Conservation (phyloP, 2,329 filamentous ascomycete genomes). For the Cercospora sesami region DNA sequence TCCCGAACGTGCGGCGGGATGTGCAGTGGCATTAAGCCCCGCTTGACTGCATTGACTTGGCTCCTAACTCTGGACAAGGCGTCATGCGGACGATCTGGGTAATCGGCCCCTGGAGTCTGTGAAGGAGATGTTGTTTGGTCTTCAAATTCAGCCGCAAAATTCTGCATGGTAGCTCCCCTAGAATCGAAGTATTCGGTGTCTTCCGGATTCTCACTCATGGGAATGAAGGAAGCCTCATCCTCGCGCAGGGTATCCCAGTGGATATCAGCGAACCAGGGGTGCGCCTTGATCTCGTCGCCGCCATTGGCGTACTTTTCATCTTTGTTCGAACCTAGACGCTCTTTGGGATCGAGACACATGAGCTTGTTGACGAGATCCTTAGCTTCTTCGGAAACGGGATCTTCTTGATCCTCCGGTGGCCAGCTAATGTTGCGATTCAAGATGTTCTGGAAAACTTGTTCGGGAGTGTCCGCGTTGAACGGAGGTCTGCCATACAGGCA, state of each 20-base stretch:
- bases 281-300: constrained; percentile 84
- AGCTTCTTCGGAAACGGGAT: constrained; percentile 75
- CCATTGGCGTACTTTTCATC: constrained; percentile 80
- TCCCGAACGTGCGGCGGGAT: constrained; percentile 97
- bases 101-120: constrained; percentile 69
- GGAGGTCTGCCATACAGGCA: constrained; percentile 91
- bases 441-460: constrained; percentile 96
- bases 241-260: constrained; percentile 91
- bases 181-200: constrained; percentile 98
- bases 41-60: constrained; percentile 81
- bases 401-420: constrained; percentile 78
- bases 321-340: constrained; percentile 81
- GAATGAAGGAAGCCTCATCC: constrained; percentile 94
- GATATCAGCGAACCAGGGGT: constrained; percentile 83
- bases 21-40: constrained; percentile 89
- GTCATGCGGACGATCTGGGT: constrained; percentile 88
- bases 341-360: constrained; percentile 77
- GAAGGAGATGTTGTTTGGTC: constrained; percentile 78
- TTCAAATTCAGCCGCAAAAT: constrained; percentile 91
- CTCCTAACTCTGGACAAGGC: constrained; percentile 85
- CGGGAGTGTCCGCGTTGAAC: constrained; percentile 86
- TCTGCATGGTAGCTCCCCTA: constrained; percentile 85
- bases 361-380: constrained; percentile 93
- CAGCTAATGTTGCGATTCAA: constrained; percentile 85
- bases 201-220: constrained; percentile 87